A percentile compares a stretch with the other conserved stretches of the same genome.
phyloP scores from a whole-genome alignment of 192 early-diverging fungal genomes.

The Pecoramyces ruminantium region DNA sequence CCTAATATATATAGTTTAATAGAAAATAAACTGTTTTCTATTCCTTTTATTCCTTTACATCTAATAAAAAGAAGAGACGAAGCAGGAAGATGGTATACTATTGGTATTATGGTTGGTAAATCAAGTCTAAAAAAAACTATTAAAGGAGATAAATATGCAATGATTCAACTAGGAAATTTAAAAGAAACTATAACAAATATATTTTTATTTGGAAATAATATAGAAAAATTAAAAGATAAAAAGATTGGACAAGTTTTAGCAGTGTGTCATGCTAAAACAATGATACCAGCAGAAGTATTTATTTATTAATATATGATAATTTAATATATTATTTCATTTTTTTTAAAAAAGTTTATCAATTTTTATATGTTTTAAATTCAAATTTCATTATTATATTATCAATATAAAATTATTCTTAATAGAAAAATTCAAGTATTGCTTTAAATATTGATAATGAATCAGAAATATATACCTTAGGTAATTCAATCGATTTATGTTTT shows the following conservation, averaged over 20 bases:
- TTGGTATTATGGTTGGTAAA: neutral
- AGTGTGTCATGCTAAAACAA: neutral
- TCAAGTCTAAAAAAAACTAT: neutral
- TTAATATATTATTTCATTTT: no score
- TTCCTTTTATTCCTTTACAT: neutral
- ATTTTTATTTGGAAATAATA: neutral
- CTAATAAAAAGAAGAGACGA: neutral
- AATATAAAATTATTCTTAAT: no score
- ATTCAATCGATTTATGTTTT: neutral
- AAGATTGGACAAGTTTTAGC: neutral
- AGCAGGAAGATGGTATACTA: neutral
- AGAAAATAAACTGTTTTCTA: neutral
- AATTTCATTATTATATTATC: no score
- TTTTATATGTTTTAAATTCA: no score
- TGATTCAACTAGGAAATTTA: neutral
- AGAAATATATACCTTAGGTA: neutral
- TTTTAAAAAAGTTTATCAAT: no score
- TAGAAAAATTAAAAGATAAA: neutral
- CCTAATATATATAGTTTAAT: neutral
- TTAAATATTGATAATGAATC: neutral
- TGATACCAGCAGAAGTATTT: neutral
- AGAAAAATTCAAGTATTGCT: neutral
- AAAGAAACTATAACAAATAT: neutral
- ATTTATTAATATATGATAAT: no score
- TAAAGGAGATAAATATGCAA: neutral